Percentiles rank a stretch among this genome's conserved stretches.
These are phyloP conservation scores for Ocimum tenuiflorum DNA, from an alignment of 257 asterid species.

Conservation along the genomic window DNA sequence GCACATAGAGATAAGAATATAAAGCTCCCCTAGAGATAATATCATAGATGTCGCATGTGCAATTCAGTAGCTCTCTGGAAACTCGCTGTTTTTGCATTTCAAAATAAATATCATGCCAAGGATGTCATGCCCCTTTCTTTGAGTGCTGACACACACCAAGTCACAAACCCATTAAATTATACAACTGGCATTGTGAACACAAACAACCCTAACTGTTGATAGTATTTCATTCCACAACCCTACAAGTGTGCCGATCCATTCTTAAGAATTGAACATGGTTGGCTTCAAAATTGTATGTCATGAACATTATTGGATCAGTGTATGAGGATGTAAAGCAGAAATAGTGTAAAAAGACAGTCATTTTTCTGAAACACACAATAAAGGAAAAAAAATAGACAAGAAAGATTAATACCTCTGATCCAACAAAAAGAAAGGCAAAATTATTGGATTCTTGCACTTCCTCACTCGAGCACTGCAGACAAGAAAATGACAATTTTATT, in stretches of 20 bases:
- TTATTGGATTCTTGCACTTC: constrained; percentile 48
- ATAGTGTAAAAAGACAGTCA: not conserved
- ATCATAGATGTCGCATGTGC: constrained; percentile 1
- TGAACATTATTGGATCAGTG: too few species aligned
- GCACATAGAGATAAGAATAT: constrained; percentile 19
- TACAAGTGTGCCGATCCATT: too few species aligned
- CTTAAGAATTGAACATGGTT: too few species aligned
- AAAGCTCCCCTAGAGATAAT: constrained; percentile 16
- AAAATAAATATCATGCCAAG: constrained; percentile 3
- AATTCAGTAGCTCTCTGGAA: not conserved
- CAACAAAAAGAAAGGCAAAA: constrained; percentile 74
- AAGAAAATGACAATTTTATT: constrained; percentile 10
- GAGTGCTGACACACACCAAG: not conserved
- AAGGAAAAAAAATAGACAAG: not conserved
- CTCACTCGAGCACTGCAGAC: constrained; percentile 59
- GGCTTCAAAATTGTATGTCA: too few species aligned
- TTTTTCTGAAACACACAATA: not conserved
- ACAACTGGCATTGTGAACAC: not conserved
- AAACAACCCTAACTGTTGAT: too few species aligned
- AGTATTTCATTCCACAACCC: too few species aligned
- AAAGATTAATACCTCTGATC: constrained; percentile 56
- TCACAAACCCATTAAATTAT: not conserved
- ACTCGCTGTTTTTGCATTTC: not conserved
- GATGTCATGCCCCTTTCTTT: constrained; percentile 12
- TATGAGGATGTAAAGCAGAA: not conserved